Percentiles rank a stretch among this genome's conserved stretches.
These are phyloP conservation scores for Lepidium aucheri DNA, from an alignment of 345 rosid genomes.

Conservation along the genomic window DNA sequence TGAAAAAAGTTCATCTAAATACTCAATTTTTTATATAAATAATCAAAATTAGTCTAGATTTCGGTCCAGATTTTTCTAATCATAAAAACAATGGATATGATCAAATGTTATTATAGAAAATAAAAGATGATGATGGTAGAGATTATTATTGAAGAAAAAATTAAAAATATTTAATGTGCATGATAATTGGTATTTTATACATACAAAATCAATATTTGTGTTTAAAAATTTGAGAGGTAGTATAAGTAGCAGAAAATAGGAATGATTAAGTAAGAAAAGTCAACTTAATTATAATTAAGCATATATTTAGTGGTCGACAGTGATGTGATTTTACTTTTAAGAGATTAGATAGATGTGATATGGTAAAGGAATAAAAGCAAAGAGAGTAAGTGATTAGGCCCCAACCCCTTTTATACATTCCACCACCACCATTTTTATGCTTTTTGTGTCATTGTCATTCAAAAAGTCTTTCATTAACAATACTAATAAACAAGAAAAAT, in stretches of 20 bases:
- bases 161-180: neutral
- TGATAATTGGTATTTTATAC: neutral
- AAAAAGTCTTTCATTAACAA: slow-evolving; percentile 25
- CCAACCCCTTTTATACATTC: slow-evolving; percentile 26
- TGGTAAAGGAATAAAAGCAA: slow-evolving; percentile 24
- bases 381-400: slow-evolving; percentile 27
- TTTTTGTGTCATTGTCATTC: slow-evolving; percentile 24
- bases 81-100: neutral
- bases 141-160: neutral
- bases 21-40: no score
- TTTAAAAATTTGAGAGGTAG: neutral
- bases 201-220: neutral
- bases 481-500: neutral
- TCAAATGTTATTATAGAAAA: neutral
- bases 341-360: slow-evolving; percentile 26
- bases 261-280: slow-evolving; percentile 19
- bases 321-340: slow-evolving; percentile 19
- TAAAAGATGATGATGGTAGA: neutral
- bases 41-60: no score
- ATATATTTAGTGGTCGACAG: slow-evolving; percentile 30
- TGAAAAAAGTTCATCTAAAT: no score
- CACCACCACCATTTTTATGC: slow-evolving; percentile 26
- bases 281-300: slow-evolving; percentile 20
- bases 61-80: no score
- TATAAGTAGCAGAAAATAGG: neutral